Conservation (phyloP, 208 protist genomes). For the Acanthamoeba healyi region DNA sequence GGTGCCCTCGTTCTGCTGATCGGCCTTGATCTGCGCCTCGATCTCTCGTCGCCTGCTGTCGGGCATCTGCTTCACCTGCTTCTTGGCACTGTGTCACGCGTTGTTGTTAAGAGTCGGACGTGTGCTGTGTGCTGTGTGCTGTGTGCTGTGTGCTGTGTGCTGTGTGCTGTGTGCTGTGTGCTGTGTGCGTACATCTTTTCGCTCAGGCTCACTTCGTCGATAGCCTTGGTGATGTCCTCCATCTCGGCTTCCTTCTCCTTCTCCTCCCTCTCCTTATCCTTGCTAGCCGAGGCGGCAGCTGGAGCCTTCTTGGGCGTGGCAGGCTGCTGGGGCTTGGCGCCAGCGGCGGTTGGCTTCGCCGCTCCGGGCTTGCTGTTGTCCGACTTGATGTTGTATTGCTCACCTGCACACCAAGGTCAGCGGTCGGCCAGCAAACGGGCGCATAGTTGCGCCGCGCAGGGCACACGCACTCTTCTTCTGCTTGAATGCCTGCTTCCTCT, state of each 20-base stretch:
- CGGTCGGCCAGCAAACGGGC: background rate
- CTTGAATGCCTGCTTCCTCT: constrained; percentile 57
- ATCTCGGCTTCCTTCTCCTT: background rate
- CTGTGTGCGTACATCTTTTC: background rate
- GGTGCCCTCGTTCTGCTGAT: background rate
- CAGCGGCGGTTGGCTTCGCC: background rate
- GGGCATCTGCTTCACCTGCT: constrained; percentile 37
- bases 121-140: background rate
- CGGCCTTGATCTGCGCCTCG: constrained; percentile 8
- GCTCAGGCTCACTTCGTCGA: constrained; percentile 37
- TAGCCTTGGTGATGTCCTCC: background rate
- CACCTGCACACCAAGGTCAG: too few relatives aligned
- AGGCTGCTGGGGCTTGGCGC: background rate
- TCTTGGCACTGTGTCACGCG: background rate
- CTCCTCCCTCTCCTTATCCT: constrained; percentile 28
- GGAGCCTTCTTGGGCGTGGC: background rate
- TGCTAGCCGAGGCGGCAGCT: background rate
- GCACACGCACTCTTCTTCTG: constrained; percentile 40
- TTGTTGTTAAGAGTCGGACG: too few relatives aligned
- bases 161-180: background rate
- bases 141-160: background rate
- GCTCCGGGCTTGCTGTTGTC: constrained; percentile 13
- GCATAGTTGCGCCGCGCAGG: background rate
- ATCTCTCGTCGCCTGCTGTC: constrained; percentile 34
- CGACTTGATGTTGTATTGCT: constrained; percentile 43